A percentile compares a stretch with the other conserved stretches of the same genome.
These are phyloP conservation scores for Silene latifolia DNA, from an alignment of 148 eudicot species.

Conservation along the genomic window DNA sequence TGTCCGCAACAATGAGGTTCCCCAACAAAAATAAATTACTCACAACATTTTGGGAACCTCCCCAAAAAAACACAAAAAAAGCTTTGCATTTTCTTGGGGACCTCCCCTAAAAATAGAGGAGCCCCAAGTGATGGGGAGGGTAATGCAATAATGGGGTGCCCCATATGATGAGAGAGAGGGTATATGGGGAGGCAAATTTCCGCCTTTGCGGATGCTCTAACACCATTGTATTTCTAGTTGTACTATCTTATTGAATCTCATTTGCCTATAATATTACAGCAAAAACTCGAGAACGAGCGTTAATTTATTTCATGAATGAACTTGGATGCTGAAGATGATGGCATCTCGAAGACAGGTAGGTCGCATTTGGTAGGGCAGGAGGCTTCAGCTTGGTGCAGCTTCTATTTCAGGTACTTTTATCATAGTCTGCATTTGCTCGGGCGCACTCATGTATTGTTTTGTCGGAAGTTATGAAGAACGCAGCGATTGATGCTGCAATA, in stretches of 20 bases:
- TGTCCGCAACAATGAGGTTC: no score
- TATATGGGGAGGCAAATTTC: no score
- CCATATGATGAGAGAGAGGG: no score
- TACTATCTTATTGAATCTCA: background rate
- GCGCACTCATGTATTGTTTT: constrained; percentile 72
- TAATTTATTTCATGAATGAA: constrained; percentile 2
- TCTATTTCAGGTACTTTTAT: constrained; percentile 27
- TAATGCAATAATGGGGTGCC: no score
- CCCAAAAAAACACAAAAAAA: no score
- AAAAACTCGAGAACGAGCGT: background rate
- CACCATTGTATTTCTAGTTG: background rate
- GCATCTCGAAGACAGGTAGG: background rate
- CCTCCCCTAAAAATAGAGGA: no score
- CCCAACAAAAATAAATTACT: no score
- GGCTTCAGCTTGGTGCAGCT: background rate
- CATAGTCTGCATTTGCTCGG: constrained; percentile 56
- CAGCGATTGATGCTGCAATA: constrained; percentile 71
- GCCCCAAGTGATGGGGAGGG: no score
- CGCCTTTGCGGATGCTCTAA: no score
- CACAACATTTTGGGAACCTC: no score
- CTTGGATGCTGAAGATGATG: background rate
- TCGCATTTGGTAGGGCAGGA: background rate
- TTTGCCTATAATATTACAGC: constrained; percentile 1
- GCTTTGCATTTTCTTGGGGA: no score
- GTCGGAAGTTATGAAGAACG: constrained; percentile 85